These are phyloP conservation scores for Fonsecaea pedrosoi DNA, from an alignment of 2,329 filamentous ascomycete genomes.

Conservation along the genomic window DNA sequence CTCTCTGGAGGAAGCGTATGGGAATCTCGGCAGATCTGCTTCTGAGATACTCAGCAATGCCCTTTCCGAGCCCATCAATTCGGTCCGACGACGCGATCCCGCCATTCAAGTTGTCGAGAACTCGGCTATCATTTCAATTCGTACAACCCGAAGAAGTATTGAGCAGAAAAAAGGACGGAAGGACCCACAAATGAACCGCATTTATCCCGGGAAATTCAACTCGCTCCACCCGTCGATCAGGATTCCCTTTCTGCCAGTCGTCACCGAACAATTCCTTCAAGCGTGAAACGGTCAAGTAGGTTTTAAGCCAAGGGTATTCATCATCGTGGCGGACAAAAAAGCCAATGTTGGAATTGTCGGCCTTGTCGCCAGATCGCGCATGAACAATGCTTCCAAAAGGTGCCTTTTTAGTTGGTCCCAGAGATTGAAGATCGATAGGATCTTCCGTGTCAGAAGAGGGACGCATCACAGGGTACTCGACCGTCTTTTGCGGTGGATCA, in stretches of 20 bases:
- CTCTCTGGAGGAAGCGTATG: constrained; percentile 11
- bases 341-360: constrained; percentile 50
- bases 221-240: constrained; percentile 15
- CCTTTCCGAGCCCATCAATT: constrained; percentile 29
- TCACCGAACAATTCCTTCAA: constrained; percentile 43
- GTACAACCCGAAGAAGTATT: no score
- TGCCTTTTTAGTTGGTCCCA: constrained; percentile 41
- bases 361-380: constrained; percentile 51
- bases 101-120: constrained; percentile 26
- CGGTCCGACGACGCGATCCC: constrained; percentile 21
- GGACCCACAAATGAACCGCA: constrained; percentile 29
- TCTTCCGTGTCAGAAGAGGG: constrained; percentile 20
- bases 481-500: background rate
- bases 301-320: constrained; percentile 47
- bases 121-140: constrained; percentile 6
- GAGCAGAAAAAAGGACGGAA: background rate
- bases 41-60: constrained; percentile 25
- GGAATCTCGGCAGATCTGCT: constrained; percentile 25
- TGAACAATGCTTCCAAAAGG: constrained; percentile 53
- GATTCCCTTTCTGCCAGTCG: constrained; percentile 14
- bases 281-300: constrained; percentile 48
- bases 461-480: constrained; percentile 10
- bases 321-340: constrained; percentile 43
- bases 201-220: constrained; percentile 22
- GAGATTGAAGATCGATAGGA: constrained; percentile 30